Evolutionary conservation across 768 basidiomycete species (phyloP), one percentile per base, ranked within the genome.

Genomic region (Trametes cingulata): DNA sequence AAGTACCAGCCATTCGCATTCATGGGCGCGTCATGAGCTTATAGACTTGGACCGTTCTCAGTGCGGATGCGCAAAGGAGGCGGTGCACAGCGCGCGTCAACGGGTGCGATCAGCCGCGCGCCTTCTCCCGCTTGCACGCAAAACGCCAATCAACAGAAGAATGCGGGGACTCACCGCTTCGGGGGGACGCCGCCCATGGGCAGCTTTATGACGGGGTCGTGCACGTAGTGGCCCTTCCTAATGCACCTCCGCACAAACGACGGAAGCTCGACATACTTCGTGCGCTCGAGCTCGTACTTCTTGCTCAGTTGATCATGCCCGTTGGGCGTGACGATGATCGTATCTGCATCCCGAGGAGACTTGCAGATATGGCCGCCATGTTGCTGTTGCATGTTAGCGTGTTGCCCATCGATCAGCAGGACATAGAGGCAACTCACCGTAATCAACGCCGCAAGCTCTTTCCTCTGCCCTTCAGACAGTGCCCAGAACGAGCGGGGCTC

Each of bases 141-240:
- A 43, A 1, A 15, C n/a, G n/a, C n/a, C n/a, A n/a, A n/a, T n/a
- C n/a, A 17, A 24, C 3, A 19, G 14, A 29, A 19, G 43, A 43
- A 19, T 35, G 19, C 4, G 19, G 10, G 15, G 6, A 53, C 61
- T 45, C 25, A 58, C 56, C 40, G 27, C 9, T 48, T 41, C 3
- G 33, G 17, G 24, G 41, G 24, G 1, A 45, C 52, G 2, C 61
- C 61, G 6, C 46, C 24, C 35, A 63, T 35, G 47, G 68, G 53
- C 59, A 45, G 13, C 66, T 56, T 68, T 67, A 63, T 1, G 61
- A 67, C 20, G 41, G 53, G 65, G 58, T 68, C 13, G 66, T 63
- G 60, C 67, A 61, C 15, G 49, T 56, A 58, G 9, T 14, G 19
- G 13, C 45, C 40, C 17, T 54, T 35, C 27, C 47, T 6, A 43